A percentile compares a stretch with the other conserved stretches of the same genome.
phyloP scores from a whole-genome alignment of 257 asterid genomes.

The Fraxinus excelsior region DNA sequence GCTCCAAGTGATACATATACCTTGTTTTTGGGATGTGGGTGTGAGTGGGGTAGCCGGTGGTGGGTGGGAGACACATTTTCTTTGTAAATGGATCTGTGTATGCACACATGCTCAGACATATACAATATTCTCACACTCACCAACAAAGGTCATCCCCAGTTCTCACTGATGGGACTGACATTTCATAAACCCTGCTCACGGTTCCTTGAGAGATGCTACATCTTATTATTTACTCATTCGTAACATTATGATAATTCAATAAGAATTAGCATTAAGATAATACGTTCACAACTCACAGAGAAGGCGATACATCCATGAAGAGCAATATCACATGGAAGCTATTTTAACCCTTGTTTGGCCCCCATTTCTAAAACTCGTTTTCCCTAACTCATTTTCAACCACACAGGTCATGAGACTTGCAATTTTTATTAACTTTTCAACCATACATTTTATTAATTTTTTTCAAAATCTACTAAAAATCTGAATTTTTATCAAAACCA shows the following conservation, averaged over 20 bases:
- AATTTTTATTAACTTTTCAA: too few species aligned
- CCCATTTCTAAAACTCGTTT: too few species aligned
- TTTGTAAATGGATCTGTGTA: background rate
- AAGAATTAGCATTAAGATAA: background rate
- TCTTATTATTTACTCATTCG: too few species aligned
- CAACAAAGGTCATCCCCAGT: background rate
- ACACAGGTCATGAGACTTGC: too few species aligned
- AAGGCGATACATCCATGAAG: background rate
- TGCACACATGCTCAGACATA: background rate
- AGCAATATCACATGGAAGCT: conserved; percentile 5
- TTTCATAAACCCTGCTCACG: background rate
- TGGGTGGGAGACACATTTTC: background rate
- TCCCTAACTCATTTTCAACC: too few species aligned
- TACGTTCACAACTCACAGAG: background rate
- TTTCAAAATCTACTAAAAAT: too few species aligned
- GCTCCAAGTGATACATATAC: background rate
- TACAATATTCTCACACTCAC: background rate
- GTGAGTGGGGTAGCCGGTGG: background rate
- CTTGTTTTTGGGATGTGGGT: background rate
- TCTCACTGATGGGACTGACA: background rate
- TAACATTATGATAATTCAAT: too few species aligned
- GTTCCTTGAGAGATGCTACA: background rate
- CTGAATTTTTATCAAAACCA: background rate
- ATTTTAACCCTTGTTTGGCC: background rate
- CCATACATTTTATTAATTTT: too few species aligned